Percentiles rank a stretch among this genome's conserved stretches.
phyloP scores from a whole-genome alignment of 352 stramenopile species.

The Phytophthora quininea region DNA sequence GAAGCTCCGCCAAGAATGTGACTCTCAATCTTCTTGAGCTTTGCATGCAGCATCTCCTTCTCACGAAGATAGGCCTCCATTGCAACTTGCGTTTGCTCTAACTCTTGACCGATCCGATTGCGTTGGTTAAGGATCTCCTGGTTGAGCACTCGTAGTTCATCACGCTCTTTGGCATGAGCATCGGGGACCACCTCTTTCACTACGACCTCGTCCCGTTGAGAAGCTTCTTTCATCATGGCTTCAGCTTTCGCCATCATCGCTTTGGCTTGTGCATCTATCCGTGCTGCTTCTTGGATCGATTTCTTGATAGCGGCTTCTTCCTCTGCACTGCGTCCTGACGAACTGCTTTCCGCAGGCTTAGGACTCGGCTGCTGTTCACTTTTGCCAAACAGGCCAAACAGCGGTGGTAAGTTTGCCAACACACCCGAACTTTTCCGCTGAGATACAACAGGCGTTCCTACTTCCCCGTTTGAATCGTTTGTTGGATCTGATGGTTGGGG shows the following conservation, averaged over 20 bases:
- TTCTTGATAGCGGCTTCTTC: conserved; percentile 50
- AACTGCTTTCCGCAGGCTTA: background rate
- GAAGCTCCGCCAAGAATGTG: conserved; percentile 72
- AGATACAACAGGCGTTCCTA: background rate
- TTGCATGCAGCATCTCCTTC: conserved; percentile 63
- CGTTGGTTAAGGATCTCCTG: conserved; percentile 70
- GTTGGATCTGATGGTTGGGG: conserved; percentile 4
- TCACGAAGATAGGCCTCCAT: conserved; percentile 72
- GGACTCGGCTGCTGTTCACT: conserved; percentile 16
- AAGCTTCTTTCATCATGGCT: conserved; percentile 68
- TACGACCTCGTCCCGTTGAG: conserved; percentile 44
- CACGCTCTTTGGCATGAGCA: conserved; percentile 62
- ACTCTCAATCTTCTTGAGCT: conserved; percentile 83
- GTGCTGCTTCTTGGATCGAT: conserved; percentile 51
- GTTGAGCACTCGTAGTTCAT: conserved; percentile 71
- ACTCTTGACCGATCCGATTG: conserved; percentile 73
- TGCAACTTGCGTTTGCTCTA: conserved; percentile 70
- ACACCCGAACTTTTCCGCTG: conserved; percentile 26
- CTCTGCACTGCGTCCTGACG: background rate
- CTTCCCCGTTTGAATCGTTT: conserved; percentile 6
- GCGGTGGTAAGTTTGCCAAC: conserved; percentile 26
- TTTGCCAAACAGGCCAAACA: conserved; percentile 30
- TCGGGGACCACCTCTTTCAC: conserved; percentile 84
- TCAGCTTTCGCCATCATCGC: conserved; percentile 79
- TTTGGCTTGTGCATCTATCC: conserved; percentile 70